Evolutionary conservation across 306 rosid species (phyloP), one percentile per base, ranked within the genome.

Genomic region (Quercus wislizeni): DNA sequence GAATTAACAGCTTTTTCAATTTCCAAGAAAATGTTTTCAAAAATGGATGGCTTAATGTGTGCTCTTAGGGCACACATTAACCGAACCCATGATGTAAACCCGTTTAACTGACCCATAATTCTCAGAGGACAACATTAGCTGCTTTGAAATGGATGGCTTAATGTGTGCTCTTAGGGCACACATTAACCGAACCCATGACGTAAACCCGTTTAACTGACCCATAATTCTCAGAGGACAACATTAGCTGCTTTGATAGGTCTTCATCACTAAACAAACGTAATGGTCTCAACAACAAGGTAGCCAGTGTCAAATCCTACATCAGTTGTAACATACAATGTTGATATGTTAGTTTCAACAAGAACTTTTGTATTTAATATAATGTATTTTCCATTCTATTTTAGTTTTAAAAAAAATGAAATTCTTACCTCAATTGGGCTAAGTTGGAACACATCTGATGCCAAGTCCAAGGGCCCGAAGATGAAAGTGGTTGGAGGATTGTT

Each of bases 151-250:
- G 3, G 30, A 28, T 28, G 30, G 30, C 30, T 28, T 28, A 3
- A 28, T 28, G 30, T 28, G 30, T 28, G 30, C 30, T 28, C 30
- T 28, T 28, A 28, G 30, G 4, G 4, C 30, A 28, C 30, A 28
- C 4, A 28, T 28, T 28, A 28, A 28, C 4, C 30, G 3, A 3
- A 28, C 30, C 30, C 30, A 80, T 14, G 9, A 86, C 30, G n/a
- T 31, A 89, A 52, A 75, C 89, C 67, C 83, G 81, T 5, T 82
- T 74, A 4, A 85, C 85, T 5, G 84, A 82, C 57, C 83, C 85
- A 15, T 76, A 89, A 12, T 55, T 85, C 38, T 79, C 9, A 12
- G 17, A 6, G 43, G 82, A 78, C 23, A 69, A n/a, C 11, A 52
- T 27, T 30, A 81, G 46, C 55, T 78, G 80, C 30, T 33, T 63